A percentile compares a stretch with the other conserved stretches of the same genome.
Evolutionary conservation across 495 filamentous ascomycete genomes (phyloP).

Genomic region (Penicillium egyptiacum): DNA sequence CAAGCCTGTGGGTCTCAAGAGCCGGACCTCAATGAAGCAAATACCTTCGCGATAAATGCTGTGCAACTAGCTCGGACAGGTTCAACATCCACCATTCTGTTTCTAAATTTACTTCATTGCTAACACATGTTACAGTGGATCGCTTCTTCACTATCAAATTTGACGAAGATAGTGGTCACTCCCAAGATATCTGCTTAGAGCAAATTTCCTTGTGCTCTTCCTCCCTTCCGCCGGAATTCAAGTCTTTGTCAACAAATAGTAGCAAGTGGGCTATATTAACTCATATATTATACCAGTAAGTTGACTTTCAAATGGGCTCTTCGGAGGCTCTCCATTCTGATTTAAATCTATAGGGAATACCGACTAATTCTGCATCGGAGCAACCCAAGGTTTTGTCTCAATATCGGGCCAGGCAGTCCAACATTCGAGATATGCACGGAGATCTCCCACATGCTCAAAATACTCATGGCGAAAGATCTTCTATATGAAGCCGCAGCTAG

Average conservation of each 20-base stretch:
- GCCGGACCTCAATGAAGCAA: background rate
- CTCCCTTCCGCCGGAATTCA: slow-evolving; percentile 4
- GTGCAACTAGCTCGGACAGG: slow-evolving; percentile 15
- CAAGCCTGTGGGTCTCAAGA: background rate
- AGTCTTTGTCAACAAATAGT: slow-evolving; percentile 2
- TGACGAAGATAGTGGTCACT: slow-evolving; percentile 11
- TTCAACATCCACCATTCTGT: background rate
- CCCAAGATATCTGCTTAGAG: slow-evolving; percentile 17
- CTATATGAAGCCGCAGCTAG: slow-evolving; percentile 10
- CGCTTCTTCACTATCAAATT: slow-evolving; percentile 15
- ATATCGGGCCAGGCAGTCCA: slow-evolving; percentile 8
- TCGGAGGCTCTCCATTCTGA: background rate
- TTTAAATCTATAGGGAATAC: slow-evolving; percentile 7
- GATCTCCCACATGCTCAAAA: slow-evolving; percentile 12
- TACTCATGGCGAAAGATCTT: slow-evolving; percentile 9
- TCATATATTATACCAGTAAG: slow-evolving; percentile 16
- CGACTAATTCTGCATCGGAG: slow-evolving; percentile 13
- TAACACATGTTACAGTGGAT: slow-evolving; percentile 9
- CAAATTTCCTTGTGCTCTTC: slow-evolving; percentile 12
- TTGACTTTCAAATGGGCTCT: background rate
- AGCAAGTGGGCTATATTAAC: slow-evolving; percentile 17
- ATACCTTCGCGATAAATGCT: slow-evolving; percentile 6
- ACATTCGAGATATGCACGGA: slow-evolving; percentile 16
- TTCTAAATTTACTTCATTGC: background rate
- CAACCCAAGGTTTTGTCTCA: slow-evolving; percentile 14